These are phyloP conservation scores for Pichia occidentalis DNA, from an alignment of 805 yeast species.

Conservation along the genomic window DNA sequence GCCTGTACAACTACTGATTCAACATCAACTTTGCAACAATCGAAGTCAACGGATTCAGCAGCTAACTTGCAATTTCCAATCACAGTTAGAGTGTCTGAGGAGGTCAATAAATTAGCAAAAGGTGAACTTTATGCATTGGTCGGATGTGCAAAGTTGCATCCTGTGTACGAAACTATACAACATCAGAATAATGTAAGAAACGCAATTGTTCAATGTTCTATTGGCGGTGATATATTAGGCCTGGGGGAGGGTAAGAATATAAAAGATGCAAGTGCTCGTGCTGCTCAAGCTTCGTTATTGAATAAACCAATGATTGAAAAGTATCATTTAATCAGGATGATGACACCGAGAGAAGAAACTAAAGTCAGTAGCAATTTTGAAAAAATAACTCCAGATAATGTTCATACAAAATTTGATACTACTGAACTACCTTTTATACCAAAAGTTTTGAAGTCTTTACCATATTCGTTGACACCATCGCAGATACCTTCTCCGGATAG, in stretches of 20 bases:
- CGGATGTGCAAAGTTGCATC: slow-evolving; percentile 65
- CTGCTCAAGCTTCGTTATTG: slow-evolving; percentile 74
- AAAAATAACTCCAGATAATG: neutral
- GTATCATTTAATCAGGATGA: slow-evolving; percentile 51
- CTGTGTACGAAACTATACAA: slow-evolving; percentile 44
- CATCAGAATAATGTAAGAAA: slow-evolving; percentile 27
- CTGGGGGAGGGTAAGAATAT: slow-evolving; percentile 61
- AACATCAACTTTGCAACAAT: neutral
- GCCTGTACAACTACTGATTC: neutral
- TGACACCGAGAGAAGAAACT: slow-evolving; percentile 36
- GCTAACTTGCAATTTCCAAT: slow-evolving; percentile 19
- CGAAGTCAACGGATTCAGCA: slow-evolving; percentile 11
- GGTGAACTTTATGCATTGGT: slow-evolving; percentile 68
- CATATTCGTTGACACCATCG: slow-evolving; percentile 5
- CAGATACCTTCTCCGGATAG: slow-evolving; percentile 2
- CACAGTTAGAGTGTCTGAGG: slow-evolving; percentile 18
- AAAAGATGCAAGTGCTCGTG: slow-evolving; percentile 75
- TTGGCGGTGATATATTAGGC: slow-evolving; percentile 64
- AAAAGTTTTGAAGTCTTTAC: slow-evolving; percentile 1
- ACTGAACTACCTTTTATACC: neutral
- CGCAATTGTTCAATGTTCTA: slow-evolving; percentile 44
- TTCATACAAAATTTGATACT: too few relatives aligned
- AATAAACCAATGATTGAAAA: slow-evolving; percentile 57
- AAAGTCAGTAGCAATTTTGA: slow-evolving; percentile 9
- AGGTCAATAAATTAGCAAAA: slow-evolving; percentile 63